These are phyloP conservation scores for Leccinum sublutescens DNA, from an alignment of 768 basidiomycete species.

Conservation along the genomic window DNA sequence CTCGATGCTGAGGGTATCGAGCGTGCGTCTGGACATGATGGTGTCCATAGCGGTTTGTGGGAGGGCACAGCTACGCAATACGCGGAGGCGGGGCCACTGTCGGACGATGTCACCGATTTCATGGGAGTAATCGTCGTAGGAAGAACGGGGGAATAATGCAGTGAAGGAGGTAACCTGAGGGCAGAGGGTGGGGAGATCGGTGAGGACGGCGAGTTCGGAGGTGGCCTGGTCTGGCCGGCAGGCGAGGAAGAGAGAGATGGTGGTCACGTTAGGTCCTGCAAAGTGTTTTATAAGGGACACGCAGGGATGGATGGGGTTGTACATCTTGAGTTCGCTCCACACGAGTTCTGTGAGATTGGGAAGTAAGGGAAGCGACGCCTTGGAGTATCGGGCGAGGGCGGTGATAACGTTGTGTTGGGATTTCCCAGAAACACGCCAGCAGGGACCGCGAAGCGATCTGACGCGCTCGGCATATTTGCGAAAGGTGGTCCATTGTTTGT, in stretches of 20 bases:
- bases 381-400: constrained; percentile 13
- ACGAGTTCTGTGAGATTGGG: constrained; percentile 25
- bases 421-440: constrained; percentile 15
- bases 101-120: constrained; percentile 26
- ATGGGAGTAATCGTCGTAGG: constrained; percentile 25
- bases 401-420: constrained; percentile 20
- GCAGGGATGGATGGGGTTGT: constrained; percentile 20
- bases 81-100: constrained; percentile 19
- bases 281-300: constrained; percentile 28
- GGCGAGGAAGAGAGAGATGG: constrained; percentile 21
- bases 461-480: constrained; percentile 26
- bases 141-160: constrained; percentile 25
- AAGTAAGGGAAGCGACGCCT: constrained; percentile 21
- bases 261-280: constrained; percentile 19
- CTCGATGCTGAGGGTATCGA: constrained; percentile 26
- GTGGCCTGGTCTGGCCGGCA: constrained; percentile 26
- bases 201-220: constrained; percentile 22
- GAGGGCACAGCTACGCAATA: constrained; percentile 20
- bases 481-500: constrained; percentile 29
- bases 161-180: constrained; percentile 30
- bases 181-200: constrained; percentile 19
- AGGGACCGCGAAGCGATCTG: constrained; percentile 22
- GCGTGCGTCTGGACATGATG: constrained; percentile 4
- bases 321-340: constrained; percentile 28
- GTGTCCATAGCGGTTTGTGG: constrained; percentile 23